Base-by-base conservation (phyloP, 805 yeast genomes). In the Lachancea meyersii region DNA sequence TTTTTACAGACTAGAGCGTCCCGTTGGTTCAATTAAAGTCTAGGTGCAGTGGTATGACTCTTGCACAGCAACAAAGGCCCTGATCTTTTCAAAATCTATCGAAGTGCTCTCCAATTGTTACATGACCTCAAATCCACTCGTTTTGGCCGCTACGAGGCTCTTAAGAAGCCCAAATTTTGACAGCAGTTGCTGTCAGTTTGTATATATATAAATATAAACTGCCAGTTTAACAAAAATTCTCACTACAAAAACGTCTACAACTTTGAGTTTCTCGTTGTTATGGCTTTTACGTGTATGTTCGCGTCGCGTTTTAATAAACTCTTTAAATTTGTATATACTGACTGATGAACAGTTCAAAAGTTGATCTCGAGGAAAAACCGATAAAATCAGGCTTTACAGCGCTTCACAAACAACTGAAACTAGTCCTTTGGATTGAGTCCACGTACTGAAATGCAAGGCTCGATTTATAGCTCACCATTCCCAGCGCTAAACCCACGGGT, bases 401-500 rank as follows among this genome's bases (percentile, higher is more conserved):
- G 16, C 16, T 8, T 28, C 7, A 9, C 16, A 19, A 11, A 18
- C 11, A 33, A 23, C 23, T 19, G 36, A 10, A 19, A n/a, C 10
- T 9, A 28, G 14, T 11, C 13, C 31, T 6, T 11, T 22, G 11
- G 36, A 10, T 33, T 21, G 16, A n/a, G 11, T 13, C 8, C 10
- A 21, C 20, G 9, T 22, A 27, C 21, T 14, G 11, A n/a, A 20
- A 45, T 45, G 45, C 39, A 45, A 11, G 31, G 41, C 4, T 34
- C 44, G 30, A 35, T 46, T 19, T 62, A 65, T 21, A 68, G 65
- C 40, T 63, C 69, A n/a, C 68, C 72, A 1, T 85, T 84, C 51
- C 94, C 94, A 2, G 82, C 86, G 0, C 63, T 85, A 47, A 79
- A 77, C 42, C 76, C 82, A 0, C 74, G 75, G 28, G 78, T 73